Evolutionary conservation across 148 eudicot species (phyloP), one percentile per base, ranked within the genome.

Genomic region (Arbutus unedo): DNA sequence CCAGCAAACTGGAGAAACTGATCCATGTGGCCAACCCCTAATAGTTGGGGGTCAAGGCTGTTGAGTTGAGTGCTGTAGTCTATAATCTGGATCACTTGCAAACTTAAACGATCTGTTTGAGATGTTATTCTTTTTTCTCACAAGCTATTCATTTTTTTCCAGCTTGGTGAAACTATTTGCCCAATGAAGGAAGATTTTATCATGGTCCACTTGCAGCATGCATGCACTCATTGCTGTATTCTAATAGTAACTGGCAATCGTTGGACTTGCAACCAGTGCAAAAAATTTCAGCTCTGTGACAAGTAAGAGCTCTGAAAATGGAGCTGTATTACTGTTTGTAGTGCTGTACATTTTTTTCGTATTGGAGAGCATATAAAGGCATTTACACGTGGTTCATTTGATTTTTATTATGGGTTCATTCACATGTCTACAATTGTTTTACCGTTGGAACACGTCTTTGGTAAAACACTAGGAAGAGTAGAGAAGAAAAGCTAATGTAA

Each of bases 121-220:
- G 47, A 48, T 43, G 18, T 16, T 74, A 68, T 54, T 59, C 76
- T 81, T 25, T 78, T 74, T 50, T 78, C 87, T 79, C 19, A 78
- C 38, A 38, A 23, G 41, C 10, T 70, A 38, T 45, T 41, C 25
- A 54, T 82, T 47, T 84, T 84, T 84, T 55, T 86, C 75, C 90
- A 96, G 99, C 99, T 96, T 84, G 99, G 99, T 84, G 97, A 92
- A 81, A 91, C 94, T 19, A 94, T 96, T 76, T 81, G 84, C 73
- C 97, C 97, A 53, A 93, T 94, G 98, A 96, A 96, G 90, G 99
- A 94, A 86, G 99, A 94, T 84, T 96, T 94, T 81, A 96, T 96
- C 80, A 96, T 96, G 99, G 99, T 94, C 81, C 99, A 94, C 90
- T 91, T 96, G 87, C 98, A 94, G 91, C 93, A 91, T 88, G 78